Evolutionary conservation across 306 rosid genomes (phyloP), one percentile per base, ranked within the genome.

Genomic region (Trifolium pratense): DNA sequence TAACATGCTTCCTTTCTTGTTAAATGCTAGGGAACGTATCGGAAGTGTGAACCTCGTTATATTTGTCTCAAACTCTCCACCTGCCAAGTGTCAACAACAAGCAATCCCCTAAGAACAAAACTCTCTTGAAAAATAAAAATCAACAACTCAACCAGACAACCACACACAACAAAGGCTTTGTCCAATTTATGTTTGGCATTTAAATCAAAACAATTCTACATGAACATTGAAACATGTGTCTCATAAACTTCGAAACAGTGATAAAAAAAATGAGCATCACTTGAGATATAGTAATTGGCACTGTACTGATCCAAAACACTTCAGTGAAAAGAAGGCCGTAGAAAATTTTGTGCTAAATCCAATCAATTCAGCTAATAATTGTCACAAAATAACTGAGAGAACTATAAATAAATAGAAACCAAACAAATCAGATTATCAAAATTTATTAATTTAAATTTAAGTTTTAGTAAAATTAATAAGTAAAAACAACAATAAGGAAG

Each of bases 11-110:
- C 97, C 97, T 12, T 96, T 89, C 75, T 87, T 88, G 80, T 94
- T 94, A 68, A 94, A 94, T 3, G 93, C 90, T 29, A 94, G 84
- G 23, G 85, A 79, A 5, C 97, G 96, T 70, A 91, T 85, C 45
- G 99, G 99, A 79, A 94, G 84, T n/a, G 96, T 91, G 71, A 94
- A 94, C 78, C 99, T 79, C 8, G 99, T 91, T 13, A 94, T 87
- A 80, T 94, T 94, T 34, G 96, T 91, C 90, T 94, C 86, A n/a
- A 94, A 94, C 70, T 90, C 96, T 45, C 99, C 99, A 77, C 89
- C 98, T 91, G 80, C 32, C 62, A 78, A 69, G 94, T 91, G 78
- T 32, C 62, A 78, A 66, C 62, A 78, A 66, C 3, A 60, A 80
- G 53, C 42, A 46, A 58, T 64, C 14, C 10, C 14, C 10, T 39